Conservation (phyloP, 208 protist genomes). For the Crithidia sp. region DNA sequence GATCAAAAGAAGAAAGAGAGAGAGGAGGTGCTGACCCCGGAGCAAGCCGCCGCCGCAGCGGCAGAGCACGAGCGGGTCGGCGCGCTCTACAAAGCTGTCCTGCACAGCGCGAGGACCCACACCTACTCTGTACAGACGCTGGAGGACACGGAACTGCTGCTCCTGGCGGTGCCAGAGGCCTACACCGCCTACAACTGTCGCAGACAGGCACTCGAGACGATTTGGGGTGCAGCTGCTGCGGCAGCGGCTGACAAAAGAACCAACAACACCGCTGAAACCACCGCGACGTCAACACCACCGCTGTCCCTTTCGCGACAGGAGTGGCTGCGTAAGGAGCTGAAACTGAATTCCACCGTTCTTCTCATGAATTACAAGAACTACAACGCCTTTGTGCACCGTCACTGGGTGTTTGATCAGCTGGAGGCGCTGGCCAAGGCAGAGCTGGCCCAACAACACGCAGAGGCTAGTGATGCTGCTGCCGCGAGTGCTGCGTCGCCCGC, state of each 20-base stretch:
- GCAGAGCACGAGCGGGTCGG: constrained; percentile 48
- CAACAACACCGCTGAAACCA: neutral
- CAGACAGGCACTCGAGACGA: constrained; percentile 38
- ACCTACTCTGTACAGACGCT: constrained; percentile 43
- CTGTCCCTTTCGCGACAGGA: neutral
- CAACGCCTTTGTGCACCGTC: constrained; percentile 83
- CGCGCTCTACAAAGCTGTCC: constrained; percentile 44
- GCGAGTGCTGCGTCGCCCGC: too few species aligned
- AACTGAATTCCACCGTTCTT: constrained; percentile 67
- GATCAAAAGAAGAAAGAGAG: constrained; percentile 60
- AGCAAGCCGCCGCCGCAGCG: constrained; percentile 28
- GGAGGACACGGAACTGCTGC: constrained; percentile 41
- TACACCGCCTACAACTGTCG: constrained; percentile 89
- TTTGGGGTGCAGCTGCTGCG: constrained; percentile 6
- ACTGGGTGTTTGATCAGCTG: constrained; percentile 79
- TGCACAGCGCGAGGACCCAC: constrained; percentile 29
- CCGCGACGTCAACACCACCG: neutral
- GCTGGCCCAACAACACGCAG: neutral
- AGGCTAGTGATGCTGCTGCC: too few species aligned
- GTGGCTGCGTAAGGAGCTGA: constrained; percentile 64
- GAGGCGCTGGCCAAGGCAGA: constrained; percentile 36
- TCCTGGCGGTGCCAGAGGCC: constrained; percentile 72
- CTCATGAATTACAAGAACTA: constrained; percentile 86
- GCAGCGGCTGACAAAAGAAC: neutral
- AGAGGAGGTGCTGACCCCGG: constrained; percentile 17